Evolutionary conservation across 2,329 filamentous ascomycete species (phyloP).

Genomic region (Pestalotiopsis sp.): DNA sequence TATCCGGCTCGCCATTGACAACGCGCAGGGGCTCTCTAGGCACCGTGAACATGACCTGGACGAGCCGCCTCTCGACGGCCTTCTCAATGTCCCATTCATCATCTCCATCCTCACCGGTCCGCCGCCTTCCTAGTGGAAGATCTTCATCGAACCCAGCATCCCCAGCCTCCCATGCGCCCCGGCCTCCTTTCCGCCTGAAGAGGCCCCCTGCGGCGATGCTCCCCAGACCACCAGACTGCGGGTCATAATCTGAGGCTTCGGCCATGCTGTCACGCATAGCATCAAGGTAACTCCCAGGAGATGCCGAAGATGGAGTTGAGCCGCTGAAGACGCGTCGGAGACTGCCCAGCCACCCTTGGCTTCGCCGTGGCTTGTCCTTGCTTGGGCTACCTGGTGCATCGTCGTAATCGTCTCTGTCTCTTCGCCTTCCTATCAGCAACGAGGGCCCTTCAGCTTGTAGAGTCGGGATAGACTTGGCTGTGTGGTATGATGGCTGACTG

Average conservation of each 20-base stretch:
- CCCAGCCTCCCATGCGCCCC: conserved; percentile 54
- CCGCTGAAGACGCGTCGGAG: conserved; percentile 65
- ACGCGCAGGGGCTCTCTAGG: conserved; percentile 84
- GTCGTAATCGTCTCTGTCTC: conserved; percentile 32
- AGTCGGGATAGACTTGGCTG: conserved; percentile 54
- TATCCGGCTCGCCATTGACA: conserved; percentile 75
- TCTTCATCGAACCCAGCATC: conserved; percentile 21
- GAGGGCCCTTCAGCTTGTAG: conserved; percentile 57
- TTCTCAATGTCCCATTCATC: conserved; percentile 78
- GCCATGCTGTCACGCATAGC: conserved; percentile 34
- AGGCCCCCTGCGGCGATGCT: conserved; percentile 48
- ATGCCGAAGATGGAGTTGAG: conserved; percentile 35
- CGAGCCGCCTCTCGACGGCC: conserved; percentile 70
- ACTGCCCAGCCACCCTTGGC: conserved; percentile 70
- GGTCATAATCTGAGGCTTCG: conserved; percentile 46
- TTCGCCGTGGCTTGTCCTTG: conserved; percentile 56
- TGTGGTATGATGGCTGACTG: conserved; percentile 49
- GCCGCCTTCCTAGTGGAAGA: conserved; percentile 2
- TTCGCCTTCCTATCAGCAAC: conserved; percentile 41
- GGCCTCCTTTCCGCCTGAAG: conserved; percentile 57
- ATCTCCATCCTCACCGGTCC: conserved; percentile 58
- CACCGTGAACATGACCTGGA: conserved; percentile 92
- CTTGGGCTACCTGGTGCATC: conserved; percentile 56
- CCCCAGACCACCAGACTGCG: conserved; percentile 44
- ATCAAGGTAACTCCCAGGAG: conserved; percentile 27